A percentile compares a stretch with the other conserved stretches of the same genome.
phyloP scores from a whole-genome alignment of 768 basidiomycete species.

The Lactarius trivialis region DNA sequence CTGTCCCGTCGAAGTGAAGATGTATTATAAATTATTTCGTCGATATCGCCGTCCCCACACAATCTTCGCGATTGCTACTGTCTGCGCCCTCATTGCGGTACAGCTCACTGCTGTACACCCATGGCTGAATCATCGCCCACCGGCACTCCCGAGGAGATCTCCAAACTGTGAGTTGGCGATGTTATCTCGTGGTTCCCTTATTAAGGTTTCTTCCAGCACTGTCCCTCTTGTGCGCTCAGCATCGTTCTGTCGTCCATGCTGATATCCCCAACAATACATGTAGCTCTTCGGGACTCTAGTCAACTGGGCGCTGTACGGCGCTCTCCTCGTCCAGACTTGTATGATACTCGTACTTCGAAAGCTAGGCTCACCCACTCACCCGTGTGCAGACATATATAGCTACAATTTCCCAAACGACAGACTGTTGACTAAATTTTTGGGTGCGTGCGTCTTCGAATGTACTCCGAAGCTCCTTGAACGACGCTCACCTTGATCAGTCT shows the following conservation, averaged over 20 bases:
- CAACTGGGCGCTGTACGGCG: slow-evolving; percentile 1
- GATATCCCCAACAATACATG: background rate
- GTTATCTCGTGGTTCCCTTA: too few species aligned
- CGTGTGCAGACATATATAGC: background rate
- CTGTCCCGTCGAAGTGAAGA: too few species aligned
- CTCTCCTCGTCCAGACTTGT: background rate
- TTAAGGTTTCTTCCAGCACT: background rate
- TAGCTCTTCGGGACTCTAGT: background rate
- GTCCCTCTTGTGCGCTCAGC: background rate
- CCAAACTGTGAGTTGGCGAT: too few species aligned
- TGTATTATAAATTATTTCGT: too few species aligned
- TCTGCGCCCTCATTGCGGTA: too few species aligned
- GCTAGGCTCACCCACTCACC: background rate
- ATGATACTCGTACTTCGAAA: background rate
- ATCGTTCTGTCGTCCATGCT: background rate
- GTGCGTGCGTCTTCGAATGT: background rate
- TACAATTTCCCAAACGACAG: background rate
- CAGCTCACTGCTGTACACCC: too few species aligned
- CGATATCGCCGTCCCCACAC: too few species aligned
- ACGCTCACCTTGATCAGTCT: background rate
- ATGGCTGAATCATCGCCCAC: too few species aligned
- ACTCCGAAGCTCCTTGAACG: background rate
- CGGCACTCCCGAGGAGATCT: too few species aligned
- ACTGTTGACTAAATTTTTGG: background rate
- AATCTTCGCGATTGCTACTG: too few species aligned